Evolutionary conservation across 139 green algal species (phyloP).

Genomic region (Chlamydomonas applanata): DNA sequence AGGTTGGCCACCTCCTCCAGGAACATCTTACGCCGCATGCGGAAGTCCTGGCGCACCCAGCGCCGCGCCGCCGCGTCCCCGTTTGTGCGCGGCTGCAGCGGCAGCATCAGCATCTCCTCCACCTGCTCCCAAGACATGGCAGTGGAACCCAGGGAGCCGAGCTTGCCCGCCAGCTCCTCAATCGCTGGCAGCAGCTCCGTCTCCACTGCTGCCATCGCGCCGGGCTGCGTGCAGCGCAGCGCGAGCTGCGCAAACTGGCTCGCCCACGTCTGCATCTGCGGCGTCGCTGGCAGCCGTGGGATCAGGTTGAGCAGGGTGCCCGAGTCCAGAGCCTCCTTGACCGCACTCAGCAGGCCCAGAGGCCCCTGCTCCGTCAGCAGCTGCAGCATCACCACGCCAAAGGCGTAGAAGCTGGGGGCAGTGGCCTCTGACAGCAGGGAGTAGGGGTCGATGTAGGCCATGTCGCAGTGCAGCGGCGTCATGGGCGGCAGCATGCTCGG

Average conservation of each 20-base stretch:
- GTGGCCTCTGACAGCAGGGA: slow-evolving; percentile 31
- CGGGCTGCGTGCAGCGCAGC: slow-evolving; percentile 42
- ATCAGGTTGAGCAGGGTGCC: slow-evolving; percentile 44
- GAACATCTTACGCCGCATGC: slow-evolving; percentile 55
- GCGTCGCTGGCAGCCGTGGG: slow-evolving; percentile 26
- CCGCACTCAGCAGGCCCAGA: slow-evolving; percentile 42
- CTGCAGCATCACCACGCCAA: slow-evolving; percentile 57
- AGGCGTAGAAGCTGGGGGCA: slow-evolving; percentile 45
- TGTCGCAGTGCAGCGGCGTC: slow-evolving; percentile 35
- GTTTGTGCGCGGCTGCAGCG: slow-evolving; percentile 44
- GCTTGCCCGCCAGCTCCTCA: slow-evolving; percentile 30
- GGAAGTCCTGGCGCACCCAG: slow-evolving; percentile 64
- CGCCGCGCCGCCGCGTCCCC: slow-evolving; percentile 26
- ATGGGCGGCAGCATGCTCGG: not conserved
- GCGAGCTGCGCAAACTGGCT: slow-evolving; percentile 37
- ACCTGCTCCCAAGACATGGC: slow-evolving; percentile 60
- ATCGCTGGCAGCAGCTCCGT: slow-evolving; percentile 50
- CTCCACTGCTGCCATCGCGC: slow-evolving; percentile 30
- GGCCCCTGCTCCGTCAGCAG: slow-evolving; percentile 57
- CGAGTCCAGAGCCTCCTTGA: slow-evolving; percentile 36
- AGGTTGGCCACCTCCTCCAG: slow-evolving; percentile 62
- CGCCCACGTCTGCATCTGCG: slow-evolving; percentile 32
- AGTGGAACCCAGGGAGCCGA: slow-evolving; percentile 34
- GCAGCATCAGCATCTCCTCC: slow-evolving; percentile 63
- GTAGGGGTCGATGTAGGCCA: slow-evolving; percentile 57